Base-by-base conservation (phyloP, 2,329 filamentous ascomycete species). In the Colletotrichum sublineola region DNA sequence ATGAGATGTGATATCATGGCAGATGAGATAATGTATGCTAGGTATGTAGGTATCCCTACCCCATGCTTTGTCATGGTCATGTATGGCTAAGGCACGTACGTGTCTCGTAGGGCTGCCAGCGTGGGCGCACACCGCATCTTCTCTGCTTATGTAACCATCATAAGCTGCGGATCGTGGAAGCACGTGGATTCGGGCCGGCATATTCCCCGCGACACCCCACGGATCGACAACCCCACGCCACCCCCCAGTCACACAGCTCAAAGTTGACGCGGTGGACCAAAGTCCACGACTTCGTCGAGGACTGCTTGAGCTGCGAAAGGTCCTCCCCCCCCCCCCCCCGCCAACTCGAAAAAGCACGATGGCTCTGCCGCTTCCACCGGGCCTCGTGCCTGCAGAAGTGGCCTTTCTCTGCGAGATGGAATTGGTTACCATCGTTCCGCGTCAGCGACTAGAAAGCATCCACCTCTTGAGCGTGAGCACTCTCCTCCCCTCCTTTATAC, bases 391-490 rank as follows among this genome's bases (percentile, higher is more conserved):
- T 72, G 87, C 93, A 75, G 96, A 99, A 84, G 93, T 97, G 57
- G 93, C 95, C 63, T 99, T 98, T 79, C 86, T 98, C 38, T 97
- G 95, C 82, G 96, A 99, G 85, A 98, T 98, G 95, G 96, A 98
- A 84, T 90, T 94, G 78, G 93, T 99, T 68, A 98, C 95, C 0
- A 89, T 99, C 31, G 91, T 98, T 62, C 96, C 96, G 46, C 93
- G 96, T 66, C 95, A 98, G 81, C 90, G 93, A 75, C 91, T 99
- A 65, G 95, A 98, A 76, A 90, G 90, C 76, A 93, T 99, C 74
- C 88, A 94, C 77, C 88, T 99, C 74, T 89, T 99, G 67, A 91
- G 92, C 75, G 96, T 98, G 86, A 86, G 92, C 90, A 50, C 44
- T 14, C 31, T 46, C 44, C 48, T 36, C 64, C 61, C 69, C 40